Evolutionary conservation across 352 stramenopile genomes (phyloP), one percentile per base, ranked within the genome.

Genomic region (Globisporangium cederbergense): DNA sequence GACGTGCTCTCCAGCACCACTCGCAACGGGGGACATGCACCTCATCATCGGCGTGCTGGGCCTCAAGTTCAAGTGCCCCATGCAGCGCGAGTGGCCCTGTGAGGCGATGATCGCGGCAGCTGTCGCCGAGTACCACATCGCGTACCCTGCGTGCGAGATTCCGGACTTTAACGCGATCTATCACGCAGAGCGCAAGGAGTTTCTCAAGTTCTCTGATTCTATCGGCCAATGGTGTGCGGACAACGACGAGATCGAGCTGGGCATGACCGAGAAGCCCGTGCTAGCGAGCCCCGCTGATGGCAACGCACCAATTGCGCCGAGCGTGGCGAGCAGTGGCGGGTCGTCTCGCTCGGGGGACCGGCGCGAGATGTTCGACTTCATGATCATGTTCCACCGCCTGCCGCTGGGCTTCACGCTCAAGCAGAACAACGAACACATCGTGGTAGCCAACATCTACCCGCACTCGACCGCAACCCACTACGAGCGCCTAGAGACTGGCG

Each of bases 391-490:
- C 64, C 86, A 96, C 71, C 87, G 83, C 36, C 78, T 95, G 14
- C 88, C 88, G 46, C 75, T 96, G 20, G 88, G 88, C 8, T 95
- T 96, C 60, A 94, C 86, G 5, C 82, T 96, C 72, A 91, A 91
- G 65, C 81, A 90, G 50, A 80, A 85, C 16, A 77, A 81, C 65
- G 81, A 91, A 66, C 76, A 66, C 32, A 93, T 80, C 1, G 85
- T 93, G 43, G 86, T 96, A 5, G 86, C 84, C 18, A 93, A 84
- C n/a, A 91, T 94, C 64, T 93, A 92, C 55, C 83, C 87, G 1
- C 86, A 89, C 55, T 92, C 83, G 55, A 78, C 76, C 2, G 82
- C 79, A 11, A 91, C 83, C 11, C 83, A 90, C 65, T 96, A 95
- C 68, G 71, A 74, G 8, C 81, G 88, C 6, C 67, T 96, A 13